phyloP scores from a whole-genome alignment of 306 rosid genomes.

The Fragaria vesca region DNA sequence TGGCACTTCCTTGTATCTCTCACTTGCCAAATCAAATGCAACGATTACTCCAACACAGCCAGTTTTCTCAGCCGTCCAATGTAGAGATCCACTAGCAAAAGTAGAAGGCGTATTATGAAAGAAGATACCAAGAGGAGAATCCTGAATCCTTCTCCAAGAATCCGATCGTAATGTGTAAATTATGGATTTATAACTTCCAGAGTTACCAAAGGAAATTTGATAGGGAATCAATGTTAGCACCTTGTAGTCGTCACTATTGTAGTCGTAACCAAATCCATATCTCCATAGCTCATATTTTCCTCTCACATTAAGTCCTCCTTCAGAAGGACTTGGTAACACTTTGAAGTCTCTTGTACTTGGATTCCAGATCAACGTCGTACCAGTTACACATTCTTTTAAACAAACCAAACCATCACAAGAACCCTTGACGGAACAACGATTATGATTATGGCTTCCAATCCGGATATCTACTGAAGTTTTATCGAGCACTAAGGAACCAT shows the following conservation, averaged over 20 bases:
- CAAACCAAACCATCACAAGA: neutral
- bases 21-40: neutral
- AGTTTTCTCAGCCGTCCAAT: neutral
- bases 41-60: neutral
- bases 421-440: neutral
- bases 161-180: neutral
- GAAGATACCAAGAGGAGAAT: neutral
- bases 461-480: neutral
- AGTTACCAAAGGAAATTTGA: no score
- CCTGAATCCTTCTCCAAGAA: neutral
- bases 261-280: neutral
- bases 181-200: neutral
- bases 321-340: neutral
- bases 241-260: neutral
- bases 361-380: neutral
- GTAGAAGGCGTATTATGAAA: neutral
- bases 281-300: neutral
- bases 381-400: neutral
- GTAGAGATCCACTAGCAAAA: neutral
- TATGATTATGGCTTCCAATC: neutral
- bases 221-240: neutral
- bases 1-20: neutral
- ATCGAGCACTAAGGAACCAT: neutral
- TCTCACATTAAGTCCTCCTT: neutral
- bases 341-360: neutral